Evolutionary conservation across 805 yeast genomes (phyloP).

Genomic region (Spathaspora hagerdaliae): DNA sequence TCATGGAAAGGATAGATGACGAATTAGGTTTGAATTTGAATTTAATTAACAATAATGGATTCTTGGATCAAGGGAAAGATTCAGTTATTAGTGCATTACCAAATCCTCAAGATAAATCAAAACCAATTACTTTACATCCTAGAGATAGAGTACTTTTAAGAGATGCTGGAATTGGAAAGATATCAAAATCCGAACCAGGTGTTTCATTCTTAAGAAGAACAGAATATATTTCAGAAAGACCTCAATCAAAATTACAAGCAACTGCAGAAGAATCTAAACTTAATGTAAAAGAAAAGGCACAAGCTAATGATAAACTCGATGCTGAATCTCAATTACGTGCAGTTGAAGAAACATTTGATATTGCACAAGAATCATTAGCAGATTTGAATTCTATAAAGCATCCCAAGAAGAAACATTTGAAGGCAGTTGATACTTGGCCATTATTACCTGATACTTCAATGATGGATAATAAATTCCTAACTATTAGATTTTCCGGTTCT

Average conservation of each 20-base stretch:
- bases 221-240: slow-evolving; percentile 73
- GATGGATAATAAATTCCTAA: slow-evolving; percentile 72
- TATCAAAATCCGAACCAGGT: slow-evolving; percentile 42
- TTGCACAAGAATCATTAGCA: slow-evolving; percentile 45
- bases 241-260: slow-evolving; percentile 8
- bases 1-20: slow-evolving; percentile 53
- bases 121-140: slow-evolving; percentile 57
- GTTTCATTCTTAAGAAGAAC: slow-evolving; percentile 91
- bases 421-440: slow-evolving; percentile 75
- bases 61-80: slow-evolving; percentile 59
- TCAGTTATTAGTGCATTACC: slow-evolving; percentile 16
- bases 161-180: slow-evolving; percentile 63
- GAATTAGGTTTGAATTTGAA: slow-evolving; percentile 78
- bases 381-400: slow-evolving; percentile 54
- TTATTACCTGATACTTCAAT: slow-evolving; percentile 88
- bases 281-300: slow-evolving; percentile 16
- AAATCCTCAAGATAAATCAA: slow-evolving; percentile 22
- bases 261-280: slow-evolving; percentile 11
- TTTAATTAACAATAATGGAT: slow-evolving; percentile 59
- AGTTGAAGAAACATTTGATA: slow-evolving; percentile 77
- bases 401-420: slow-evolving; percentile 70
- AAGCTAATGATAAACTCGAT: slow-evolving; percentile 37
- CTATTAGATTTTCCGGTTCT: slow-evolving; percentile 59
- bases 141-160: slow-evolving; percentile 70
- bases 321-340: slow-evolving; percentile 61